Percentiles rank a stretch among this genome's conserved stretches.
Conservation (phyloP, 1,284 basidiomycete genomes). For the Schizopora paradoxa region DNA sequence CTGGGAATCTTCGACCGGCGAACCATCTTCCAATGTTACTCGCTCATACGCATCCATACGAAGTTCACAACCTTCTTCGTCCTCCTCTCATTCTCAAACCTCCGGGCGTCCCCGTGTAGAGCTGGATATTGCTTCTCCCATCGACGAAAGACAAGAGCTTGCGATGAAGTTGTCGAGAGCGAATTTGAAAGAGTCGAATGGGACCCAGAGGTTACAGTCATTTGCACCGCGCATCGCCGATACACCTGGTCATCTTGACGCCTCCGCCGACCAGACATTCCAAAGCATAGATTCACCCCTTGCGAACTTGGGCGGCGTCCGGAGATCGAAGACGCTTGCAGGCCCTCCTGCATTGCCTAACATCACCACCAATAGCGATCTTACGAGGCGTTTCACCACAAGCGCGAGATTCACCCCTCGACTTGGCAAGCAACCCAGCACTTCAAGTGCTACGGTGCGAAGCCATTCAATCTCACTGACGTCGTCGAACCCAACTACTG, state of each 20-base stretch:
- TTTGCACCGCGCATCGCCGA: too few relatives aligned
- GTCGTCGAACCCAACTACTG: conserved; percentile 54
- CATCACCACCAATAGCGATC: conserved; percentile 50
- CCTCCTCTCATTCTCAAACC: conserved; percentile 8
- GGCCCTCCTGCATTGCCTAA: conserved; percentile 55
- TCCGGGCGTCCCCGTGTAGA: conserved; percentile 2
- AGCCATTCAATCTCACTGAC: conserved; percentile 33
- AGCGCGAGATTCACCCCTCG: conserved; percentile 31
- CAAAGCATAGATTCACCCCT: conserved; percentile 12
- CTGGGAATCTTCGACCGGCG: conserved; percentile 39
- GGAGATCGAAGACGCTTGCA: conserved; percentile 29
- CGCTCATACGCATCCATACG: conserved; percentile 13
- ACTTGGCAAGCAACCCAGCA: conserved; percentile 40
- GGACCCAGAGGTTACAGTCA: too few relatives aligned
- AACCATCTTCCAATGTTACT: conserved; percentile 8
- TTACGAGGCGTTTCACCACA: conserved; percentile 29
- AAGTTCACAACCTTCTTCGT: conserved; percentile 7
- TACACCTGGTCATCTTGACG: conserved; percentile 5
- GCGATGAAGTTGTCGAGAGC: conserved; percentile 7
- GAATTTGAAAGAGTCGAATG: too few relatives aligned
- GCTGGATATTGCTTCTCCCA: conserved; percentile 2
- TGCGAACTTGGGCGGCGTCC: conserved; percentile 4
- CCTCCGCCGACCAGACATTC: conserved; percentile 6
- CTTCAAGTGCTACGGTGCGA: conserved; percentile 50
- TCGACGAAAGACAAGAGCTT: conserved; percentile 1